These are phyloP conservation scores for Solanum chiquidenum DNA, from an alignment of 257 asterid species.

Conservation along the genomic window DNA sequence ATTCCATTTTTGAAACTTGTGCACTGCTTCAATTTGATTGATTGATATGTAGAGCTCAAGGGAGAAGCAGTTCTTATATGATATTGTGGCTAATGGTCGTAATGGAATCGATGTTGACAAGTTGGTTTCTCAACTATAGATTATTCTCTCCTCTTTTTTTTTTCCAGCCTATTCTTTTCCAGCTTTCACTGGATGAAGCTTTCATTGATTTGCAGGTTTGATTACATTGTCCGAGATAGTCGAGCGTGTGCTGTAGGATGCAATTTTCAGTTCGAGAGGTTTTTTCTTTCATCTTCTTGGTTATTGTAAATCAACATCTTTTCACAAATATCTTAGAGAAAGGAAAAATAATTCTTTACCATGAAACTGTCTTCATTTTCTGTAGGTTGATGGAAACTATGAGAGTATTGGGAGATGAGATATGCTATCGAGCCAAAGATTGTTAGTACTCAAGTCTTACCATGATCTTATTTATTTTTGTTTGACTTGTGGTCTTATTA, in stretches of 20 bases:
- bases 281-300: conserved; percentile 2
- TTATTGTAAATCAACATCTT: neutral
- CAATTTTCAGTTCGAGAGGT: conserved; percentile 84
- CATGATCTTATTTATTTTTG: neutral
- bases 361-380: conserved; percentile 1
- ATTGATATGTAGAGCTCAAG: conserved; percentile 39
- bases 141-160: neutral
- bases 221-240: conserved; percentile 74
- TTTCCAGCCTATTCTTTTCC: neutral
- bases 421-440: conserved; percentile 87
- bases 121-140: conserved; percentile 37
- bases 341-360: neutral
- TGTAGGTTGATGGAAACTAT: conserved; percentile 81
- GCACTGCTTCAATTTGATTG: neutral
- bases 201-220: conserved; percentile 51
- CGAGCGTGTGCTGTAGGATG: conserved; percentile 96
- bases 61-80: conserved; percentile 78
- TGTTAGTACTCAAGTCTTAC: conserved; percentile 27
- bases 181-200: neutral
- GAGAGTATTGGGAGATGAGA: conserved; percentile 90
- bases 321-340: neutral
- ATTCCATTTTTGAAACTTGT: neutral
- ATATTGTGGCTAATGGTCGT: conserved; percentile 96
- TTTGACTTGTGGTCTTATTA: conserved; percentile 6
- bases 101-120: conserved; percentile 97